Evolutionary conservation across 495 filamentous ascomycete species (phyloP), one percentile per base, ranked within the genome.

Genomic region (Podospora pseudocomata): DNA sequence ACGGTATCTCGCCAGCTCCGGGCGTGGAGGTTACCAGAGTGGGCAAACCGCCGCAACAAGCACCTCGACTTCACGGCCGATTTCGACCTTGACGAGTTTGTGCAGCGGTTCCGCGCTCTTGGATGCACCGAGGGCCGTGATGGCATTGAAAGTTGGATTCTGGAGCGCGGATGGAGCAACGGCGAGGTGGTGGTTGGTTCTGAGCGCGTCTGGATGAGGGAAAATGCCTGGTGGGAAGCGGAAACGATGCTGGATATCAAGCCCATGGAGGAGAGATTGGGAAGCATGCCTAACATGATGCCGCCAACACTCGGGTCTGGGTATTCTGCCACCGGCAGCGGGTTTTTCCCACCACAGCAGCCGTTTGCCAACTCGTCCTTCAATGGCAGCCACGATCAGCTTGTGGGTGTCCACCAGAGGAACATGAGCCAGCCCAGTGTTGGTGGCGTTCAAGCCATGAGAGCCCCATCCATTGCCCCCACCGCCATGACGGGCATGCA

Each of bases 161-260:
- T 97, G 57, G 93, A 98, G 78, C 88, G 95, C 57, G 96, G 95
- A 2, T 99, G 95, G 95, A 97, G 92, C 78, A 98, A 99, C 73
- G 95, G 95, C 30, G 96, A 98, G 75, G 94, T 97, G 2, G 87
- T 96, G 23, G 83, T 99, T 56, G 95, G 95, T 65, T 86, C 88
- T 53, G 91, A 97, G 76, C 88, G 95, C 5, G 89, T 99, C 53
- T 99, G 95, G 95, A 93, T 97, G 84, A 85, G 95, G 56, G 95
- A 99, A 76, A 87, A 82, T 61, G 89, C 93, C 11, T 99, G 95
- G 95, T 97, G 95, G 94, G 96, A 98, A 78, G 94, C 94, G 13
- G 95, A 99, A 78, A 91, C 87, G 67, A 97, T 97, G 91, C 88
- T 98, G 30, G 95, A 99, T 75, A 79, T 97, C 67, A 96, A 96